A percentile compares a stretch with the other conserved stretches of the same genome.
Conservation (phyloP, 495 filamentous ascomycete species). For the Clohesyomyces aquaticus region DNA sequence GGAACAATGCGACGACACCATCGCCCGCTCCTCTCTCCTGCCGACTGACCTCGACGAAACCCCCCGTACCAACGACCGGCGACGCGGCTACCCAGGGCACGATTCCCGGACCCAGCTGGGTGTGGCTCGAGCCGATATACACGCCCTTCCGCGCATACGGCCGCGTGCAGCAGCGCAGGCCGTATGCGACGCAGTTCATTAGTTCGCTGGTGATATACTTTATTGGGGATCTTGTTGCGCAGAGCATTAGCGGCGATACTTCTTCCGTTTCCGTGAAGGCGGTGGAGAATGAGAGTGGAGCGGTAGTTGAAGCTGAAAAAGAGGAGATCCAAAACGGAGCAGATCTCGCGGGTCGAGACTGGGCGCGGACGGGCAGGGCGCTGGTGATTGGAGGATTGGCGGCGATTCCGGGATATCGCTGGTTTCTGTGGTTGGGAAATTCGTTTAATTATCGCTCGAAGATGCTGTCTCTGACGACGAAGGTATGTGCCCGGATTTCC, state of each 20-base stretch:
- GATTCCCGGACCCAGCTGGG: slow-evolving; percentile 43
- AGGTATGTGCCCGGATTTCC: slow-evolving; percentile 18
- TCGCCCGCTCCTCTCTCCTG: neutral
- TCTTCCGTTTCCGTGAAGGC: neutral
- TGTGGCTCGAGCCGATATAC: slow-evolving; percentile 44
- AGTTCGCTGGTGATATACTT: slow-evolving; percentile 78
- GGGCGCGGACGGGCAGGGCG: slow-evolving; percentile 65
- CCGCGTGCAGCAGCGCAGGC: slow-evolving; percentile 67
- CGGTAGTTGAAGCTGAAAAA: neutral
- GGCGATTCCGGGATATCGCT: slow-evolving; percentile 79
- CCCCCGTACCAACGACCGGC: neutral
- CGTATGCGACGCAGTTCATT: slow-evolving; percentile 75
- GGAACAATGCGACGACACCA: slow-evolving; percentile 1
- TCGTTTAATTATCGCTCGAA: slow-evolving; percentile 81
- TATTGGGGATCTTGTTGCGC: slow-evolving; percentile 78
- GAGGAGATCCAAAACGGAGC: slow-evolving; percentile 48
- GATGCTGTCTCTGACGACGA: slow-evolving; percentile 47
- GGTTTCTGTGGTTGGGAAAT: slow-evolving; percentile 80
- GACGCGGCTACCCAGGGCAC: slow-evolving; percentile 23
- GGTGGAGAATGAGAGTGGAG: neutral
- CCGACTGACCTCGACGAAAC: slow-evolving; percentile 1
- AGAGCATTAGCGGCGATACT: slow-evolving; percentile 52
- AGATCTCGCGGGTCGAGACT: slow-evolving; percentile 11
- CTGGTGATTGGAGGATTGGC: slow-evolving; percentile 71
- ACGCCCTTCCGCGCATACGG: slow-evolving; percentile 68